Conservation (phyloP, 164 flowering plant species). For the Berberis thunbergii region DNA sequence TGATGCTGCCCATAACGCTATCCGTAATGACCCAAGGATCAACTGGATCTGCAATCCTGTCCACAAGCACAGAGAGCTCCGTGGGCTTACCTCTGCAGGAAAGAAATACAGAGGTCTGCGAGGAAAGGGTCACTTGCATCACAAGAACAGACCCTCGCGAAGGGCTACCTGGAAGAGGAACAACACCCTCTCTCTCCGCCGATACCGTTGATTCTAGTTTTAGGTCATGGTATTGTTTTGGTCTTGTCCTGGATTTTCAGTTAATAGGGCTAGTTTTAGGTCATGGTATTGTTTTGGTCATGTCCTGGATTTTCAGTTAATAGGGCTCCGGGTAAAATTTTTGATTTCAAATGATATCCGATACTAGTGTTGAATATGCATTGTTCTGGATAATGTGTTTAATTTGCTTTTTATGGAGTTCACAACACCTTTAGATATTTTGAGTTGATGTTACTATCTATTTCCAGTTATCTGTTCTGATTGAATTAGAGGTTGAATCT, state of each 20-base stretch:
- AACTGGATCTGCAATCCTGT: slow-evolving; percentile 50
- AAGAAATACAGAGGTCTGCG: slow-evolving; percentile 1
- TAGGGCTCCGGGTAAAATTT: neutral
- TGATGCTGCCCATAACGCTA: slow-evolving; percentile 17
- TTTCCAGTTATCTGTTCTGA: no score
- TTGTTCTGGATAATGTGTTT: no score
- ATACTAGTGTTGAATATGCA: no score
- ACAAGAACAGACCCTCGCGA: slow-evolving; percentile 39
- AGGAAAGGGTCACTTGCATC: slow-evolving; percentile 6
- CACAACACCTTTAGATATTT: no score
- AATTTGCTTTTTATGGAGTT: no score
- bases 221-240: neutral
- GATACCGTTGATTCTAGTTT: slow-evolving; percentile 31
- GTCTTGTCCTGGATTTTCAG: neutral
- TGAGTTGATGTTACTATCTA: no score
- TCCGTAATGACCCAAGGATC: slow-evolving; percentile 62
- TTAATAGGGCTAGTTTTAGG: neutral
- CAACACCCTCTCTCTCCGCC: slow-evolving; percentile 62
- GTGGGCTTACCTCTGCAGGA: slow-evolving; percentile 21
- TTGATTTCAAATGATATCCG: no score
- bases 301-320: neutral
- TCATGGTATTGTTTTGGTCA: neutral
- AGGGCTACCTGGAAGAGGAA: slow-evolving; percentile 80
- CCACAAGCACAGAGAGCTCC: slow-evolving; percentile 11
- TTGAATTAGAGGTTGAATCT: no score